Conservation (phyloP, 768 basidiomycete genomes). For the Rhizopogon sp. region DNA sequence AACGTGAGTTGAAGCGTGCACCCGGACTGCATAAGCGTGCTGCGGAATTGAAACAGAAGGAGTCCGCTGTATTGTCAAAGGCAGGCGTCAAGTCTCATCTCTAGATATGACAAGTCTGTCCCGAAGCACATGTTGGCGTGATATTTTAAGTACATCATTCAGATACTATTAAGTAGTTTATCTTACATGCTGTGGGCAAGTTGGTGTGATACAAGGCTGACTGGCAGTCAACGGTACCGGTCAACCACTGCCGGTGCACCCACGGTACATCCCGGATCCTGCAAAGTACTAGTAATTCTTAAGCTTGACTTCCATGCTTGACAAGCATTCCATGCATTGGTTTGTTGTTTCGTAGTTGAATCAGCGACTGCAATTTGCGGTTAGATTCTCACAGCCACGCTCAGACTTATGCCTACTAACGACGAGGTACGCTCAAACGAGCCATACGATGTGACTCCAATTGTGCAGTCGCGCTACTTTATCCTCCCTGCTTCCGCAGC, state of each 20-base stretch:
- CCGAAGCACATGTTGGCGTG: neutral
- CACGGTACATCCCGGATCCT: too few species aligned
- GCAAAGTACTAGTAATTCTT: neutral
- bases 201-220: too few species aligned
- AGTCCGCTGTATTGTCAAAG: conserved; percentile 54
- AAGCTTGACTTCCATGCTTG: neutral
- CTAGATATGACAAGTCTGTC: conserved; percentile 17
- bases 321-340: neutral
- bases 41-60: conserved; percentile 53
- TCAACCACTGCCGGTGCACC: too few species aligned
- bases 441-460: conserved; percentile 25
- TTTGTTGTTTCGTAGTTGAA: too few species aligned
- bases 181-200: too few species aligned
- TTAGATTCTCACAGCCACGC: neutral
- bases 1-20: conserved; percentile 79
- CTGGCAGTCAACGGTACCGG: too few species aligned
- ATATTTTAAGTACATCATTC: neutral
- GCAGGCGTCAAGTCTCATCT: conserved; percentile 57
- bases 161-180: neutral
- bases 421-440: conserved; percentile 6
- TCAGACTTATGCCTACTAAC: conserved; percentile 11
- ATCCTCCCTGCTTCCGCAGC: conserved; percentile 58
- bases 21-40: conserved; percentile 51
- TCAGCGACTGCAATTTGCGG: neutral
- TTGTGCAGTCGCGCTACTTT: conserved; percentile 45